Percentiles rank a stretch among this genome's conserved stretches.
These are phyloP conservation scores for Raddia distichophylla DNA, from an alignment of 176 grass and related monocot species.

Conservation along the genomic window DNA sequence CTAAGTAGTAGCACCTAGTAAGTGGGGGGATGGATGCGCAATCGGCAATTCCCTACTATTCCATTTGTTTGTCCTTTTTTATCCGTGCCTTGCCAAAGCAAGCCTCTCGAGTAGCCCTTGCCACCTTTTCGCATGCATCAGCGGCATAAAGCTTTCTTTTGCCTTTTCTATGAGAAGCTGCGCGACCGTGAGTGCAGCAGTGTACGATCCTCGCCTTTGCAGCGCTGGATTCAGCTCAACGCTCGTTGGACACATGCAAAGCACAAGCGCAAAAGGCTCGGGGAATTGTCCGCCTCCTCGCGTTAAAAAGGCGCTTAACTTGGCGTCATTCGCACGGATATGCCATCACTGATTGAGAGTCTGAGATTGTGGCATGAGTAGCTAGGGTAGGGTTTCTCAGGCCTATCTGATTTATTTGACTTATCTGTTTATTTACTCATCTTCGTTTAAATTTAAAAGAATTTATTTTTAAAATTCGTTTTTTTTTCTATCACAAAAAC, in stretches of 20 bases:
- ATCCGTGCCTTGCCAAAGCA: slow-evolving; percentile 12
- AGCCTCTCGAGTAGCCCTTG: neutral
- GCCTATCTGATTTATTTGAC: too few species aligned
- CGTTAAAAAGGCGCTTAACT: slow-evolving; percentile 44
- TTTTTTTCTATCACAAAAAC: too few species aligned
- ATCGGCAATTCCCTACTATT: slow-evolving; percentile 31
- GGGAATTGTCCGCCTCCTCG: neutral
- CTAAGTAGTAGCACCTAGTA: slow-evolving; percentile 14
- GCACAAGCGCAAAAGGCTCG: slow-evolving; percentile 38
- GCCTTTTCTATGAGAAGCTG: slow-evolving; percentile 15
- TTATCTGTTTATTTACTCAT: too few species aligned
- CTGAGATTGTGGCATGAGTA: neutral
- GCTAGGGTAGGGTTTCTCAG: too few species aligned
- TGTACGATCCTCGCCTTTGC: slow-evolving; percentile 33
- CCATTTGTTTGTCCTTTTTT: slow-evolving; percentile 37
- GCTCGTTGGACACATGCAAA: slow-evolving; percentile 36
- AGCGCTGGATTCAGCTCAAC: slow-evolving; percentile 37
- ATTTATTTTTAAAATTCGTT: too few species aligned
- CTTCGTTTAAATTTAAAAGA: too few species aligned
- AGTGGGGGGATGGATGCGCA: neutral
- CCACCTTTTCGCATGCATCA: slow-evolving; percentile 26
- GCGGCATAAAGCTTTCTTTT: slow-evolving; percentile 21
- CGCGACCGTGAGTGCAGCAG: slow-evolving; percentile 20
- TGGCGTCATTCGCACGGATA: slow-evolving; percentile 35
- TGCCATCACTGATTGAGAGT: neutral